Base-by-base conservation (phyloP, 306 rosid genomes). In the Prunus campanulata region DNA sequence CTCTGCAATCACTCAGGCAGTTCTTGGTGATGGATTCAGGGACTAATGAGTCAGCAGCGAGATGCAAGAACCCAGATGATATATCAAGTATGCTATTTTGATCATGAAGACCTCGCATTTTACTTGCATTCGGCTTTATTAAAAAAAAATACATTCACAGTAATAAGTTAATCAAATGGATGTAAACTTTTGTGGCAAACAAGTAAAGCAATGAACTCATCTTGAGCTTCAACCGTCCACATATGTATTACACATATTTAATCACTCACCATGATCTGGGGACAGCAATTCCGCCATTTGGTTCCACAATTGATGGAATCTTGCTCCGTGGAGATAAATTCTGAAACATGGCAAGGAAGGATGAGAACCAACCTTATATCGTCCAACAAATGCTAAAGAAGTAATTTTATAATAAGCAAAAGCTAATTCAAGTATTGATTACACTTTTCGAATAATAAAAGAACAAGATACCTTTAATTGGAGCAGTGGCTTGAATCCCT, bases 1-100 rank as follows among this genome's bases (percentile, higher is more conserved):
- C 96, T 80, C 80, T 90, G 72, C 92, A 94, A 75, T 87, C 80
- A 72, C 84, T 88, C 13, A 95, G 90, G 85, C 77, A 84, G 66
- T 81, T 85, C 86, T 89, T 95, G 77, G 83, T 78, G 75, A 95
- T 84, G 44, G 89, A 83, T 77, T 86, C 84, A 48, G 97, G 97
- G 84, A 95, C 84, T 69, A 95, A 86, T 22, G 88, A 90, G 80
- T 87, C 93, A 79, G 96, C 84, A 77, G 96, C 91, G 85, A 94
- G 97, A 87, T 88, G 87, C 88, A 92, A 86, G 75, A 87, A 80
- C 64, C 97, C 98, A 39, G 96, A 89, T 82, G 96, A 87, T 77
- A 95, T 83, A 74, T 92, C 92, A 76, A 95, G 97, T 80, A 92
- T 86, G 52, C 73, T 78, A 79, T 74, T 76, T 77, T 83, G 86